Evolutionary conservation across 495 filamentous ascomycete species (phyloP).

Genomic region (Rhypophila decipiens): DNA sequence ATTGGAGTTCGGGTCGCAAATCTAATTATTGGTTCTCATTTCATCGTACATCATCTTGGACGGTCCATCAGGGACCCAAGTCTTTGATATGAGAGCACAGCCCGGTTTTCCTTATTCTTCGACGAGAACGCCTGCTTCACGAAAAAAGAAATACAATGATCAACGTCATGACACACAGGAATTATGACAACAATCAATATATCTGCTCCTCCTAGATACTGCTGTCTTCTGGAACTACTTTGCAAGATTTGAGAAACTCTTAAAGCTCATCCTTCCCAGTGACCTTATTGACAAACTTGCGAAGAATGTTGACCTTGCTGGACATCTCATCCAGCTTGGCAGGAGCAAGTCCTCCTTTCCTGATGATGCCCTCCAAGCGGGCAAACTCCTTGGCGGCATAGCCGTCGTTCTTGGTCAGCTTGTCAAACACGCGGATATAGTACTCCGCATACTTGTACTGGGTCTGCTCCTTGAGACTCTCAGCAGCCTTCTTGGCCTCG

Average conservation of each 20-base stretch:
- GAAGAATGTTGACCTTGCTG: constrained; percentile 81
- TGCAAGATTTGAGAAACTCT: too few species aligned
- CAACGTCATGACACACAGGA: too few species aligned
- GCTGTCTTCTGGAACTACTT: too few species aligned
- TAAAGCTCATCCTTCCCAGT: constrained; percentile 65
- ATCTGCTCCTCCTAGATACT: too few species aligned
- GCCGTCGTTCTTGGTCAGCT: constrained; percentile 65
- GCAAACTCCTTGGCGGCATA: constrained; percentile 83
- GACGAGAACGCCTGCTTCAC: too few species aligned
- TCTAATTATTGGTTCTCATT: too few species aligned
- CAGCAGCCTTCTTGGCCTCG: constrained; percentile 64
- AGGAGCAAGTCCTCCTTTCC: constrained; percentile 77
- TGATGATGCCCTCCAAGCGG: constrained; percentile 70
- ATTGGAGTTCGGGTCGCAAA: not conserved
- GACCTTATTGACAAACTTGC: constrained; percentile 57
- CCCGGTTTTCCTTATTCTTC: too few species aligned
- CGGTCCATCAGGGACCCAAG: too few species aligned
- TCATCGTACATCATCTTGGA: too few species aligned
- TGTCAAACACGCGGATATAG: constrained; percentile 85
- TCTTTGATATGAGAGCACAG: too few species aligned
- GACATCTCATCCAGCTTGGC: constrained; percentile 87
- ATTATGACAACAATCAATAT: too few species aligned
- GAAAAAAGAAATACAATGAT: too few species aligned
- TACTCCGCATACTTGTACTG: constrained; percentile 78
- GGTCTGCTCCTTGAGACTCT: constrained; percentile 53